Base-by-base conservation (phyloP, 1,284 basidiomycete genomes). In the Heliocybe sulcata region DNA sequence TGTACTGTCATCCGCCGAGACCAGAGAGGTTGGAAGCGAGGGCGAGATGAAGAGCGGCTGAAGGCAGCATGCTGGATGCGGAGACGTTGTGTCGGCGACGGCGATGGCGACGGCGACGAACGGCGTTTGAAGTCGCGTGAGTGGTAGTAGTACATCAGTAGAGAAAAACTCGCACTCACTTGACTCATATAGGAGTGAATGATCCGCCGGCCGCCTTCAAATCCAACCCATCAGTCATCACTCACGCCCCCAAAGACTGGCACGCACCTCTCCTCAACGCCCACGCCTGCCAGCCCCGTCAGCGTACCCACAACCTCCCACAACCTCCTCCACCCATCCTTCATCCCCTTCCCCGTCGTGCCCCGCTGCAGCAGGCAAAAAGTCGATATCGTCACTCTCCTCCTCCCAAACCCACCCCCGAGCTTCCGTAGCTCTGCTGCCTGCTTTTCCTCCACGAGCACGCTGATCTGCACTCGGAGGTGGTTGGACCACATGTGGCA, bases 401-500 rank as follows among this genome's bases (percentile, higher is more conserved):
- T 48, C 53, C 55, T 85, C 85, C 86, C 85, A 89, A 61, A 88
- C 45, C 77, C 76, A 1, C 76, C 77, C 12, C 79, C 77, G 14
- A 87, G 65, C 35, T 71, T 71, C 2, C 70, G 63, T 61, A 89
- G 76, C 63, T 87, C 84, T n/a, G 72, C 74, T 38, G 80, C 83
- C 61, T 90, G 78, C 56, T 85, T 84, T 58, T 91, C 85, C 68
- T 98, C 94, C 61, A 93, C 89, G 29, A 93, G 76, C 48, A 94
- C 78, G 63, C 87, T 88, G 56, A 96, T 77, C 61, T 93, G 87
- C 1, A 92, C 92, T 97, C 96, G 99, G 0, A 98, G 77, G 60
- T 94, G 85, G 65, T 99, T 96, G 66, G 95, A 90, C 94, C 95
- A 99, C 25, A 86, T 89, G 33, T 85, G 74, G 65, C 93, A 95